Base-by-base conservation (phyloP, 1,139 yeast genomes). In the Suhomyces wounanorum region DNA sequence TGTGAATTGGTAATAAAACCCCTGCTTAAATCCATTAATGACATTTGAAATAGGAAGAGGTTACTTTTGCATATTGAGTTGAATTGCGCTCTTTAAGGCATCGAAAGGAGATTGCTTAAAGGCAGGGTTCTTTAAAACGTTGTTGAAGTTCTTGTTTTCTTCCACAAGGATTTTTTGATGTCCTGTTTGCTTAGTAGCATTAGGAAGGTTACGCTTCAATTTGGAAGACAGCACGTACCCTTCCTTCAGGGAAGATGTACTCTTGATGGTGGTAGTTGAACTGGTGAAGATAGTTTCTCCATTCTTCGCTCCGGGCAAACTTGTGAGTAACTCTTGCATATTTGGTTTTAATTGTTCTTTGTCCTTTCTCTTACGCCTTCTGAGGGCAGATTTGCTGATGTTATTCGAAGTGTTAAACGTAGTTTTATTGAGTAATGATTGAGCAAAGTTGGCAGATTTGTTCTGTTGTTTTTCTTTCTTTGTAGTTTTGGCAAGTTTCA, bases 321-420 rank as follows among this genome's bases (percentile, higher is more conserved):
- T 81, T 38, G 71, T 71, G 49, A 84, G 71, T 44, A 87, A 69
- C 55, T 87, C 94, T 49, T 78, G 74, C 81, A 87, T 77, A 60
- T 83, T 79, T 6, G 92, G 89, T 56, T 79, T 79, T 54, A 87
- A 71, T 57, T 84, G 81, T 54, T 85, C 86, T 60, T 78, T 80
- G 45, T 77, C 75, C 62, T 82, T 84, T 55, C 89, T 77, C 63
- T 84, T 86, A 53, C 87, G 77, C 67, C 92, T 79, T 61, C 90
- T 76, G 10, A 78, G 58, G 0, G 89, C 73, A 3, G 89, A 83
- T 62, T 86, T 87, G 33, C 89, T 83, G 35, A 86, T 74, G n/a
- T 72, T 71, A 39, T 67, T 67, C 14, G 73, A 67, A 8, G 70
- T 66, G 53, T 69, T 70, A 54, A 66, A 65, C 10, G 74, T 67